Base-by-base conservation (phyloP, 176 grass and related monocot genomes). In the Eleusine indica region DNA sequence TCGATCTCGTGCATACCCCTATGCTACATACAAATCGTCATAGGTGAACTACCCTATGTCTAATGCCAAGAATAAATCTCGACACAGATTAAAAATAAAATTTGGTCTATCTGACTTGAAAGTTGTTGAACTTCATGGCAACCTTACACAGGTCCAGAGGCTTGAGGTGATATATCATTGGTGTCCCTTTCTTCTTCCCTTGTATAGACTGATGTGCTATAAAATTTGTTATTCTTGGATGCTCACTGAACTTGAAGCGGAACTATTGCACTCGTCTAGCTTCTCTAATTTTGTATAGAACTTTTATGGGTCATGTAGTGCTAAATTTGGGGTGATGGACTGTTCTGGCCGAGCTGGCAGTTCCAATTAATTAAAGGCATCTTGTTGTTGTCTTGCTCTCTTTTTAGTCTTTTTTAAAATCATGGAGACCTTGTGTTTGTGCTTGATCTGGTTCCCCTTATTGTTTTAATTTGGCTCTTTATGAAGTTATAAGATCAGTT, bases 81-180 rank as follows among this genome's bases (percentile, higher is more conserved):
- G 25, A 48, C 95, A 98, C 88, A 95, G 95, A 70, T 46, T 98
- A 76, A 98, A 95, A 91, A 98, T 98, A 93, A 83, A 95, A 82
- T 98, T 98, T 90, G 95, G 95, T 71, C 86, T 98, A 29, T 86
- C 89, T 70, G 92, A 92, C 64, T 66, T 93, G 87, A 98, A 98
- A 89, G 95, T 92, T 88, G 85, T 89, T 82, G 95, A 98, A 87
- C 95, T 98, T 82, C 95, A 98, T 77, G 95, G 95, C 66, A 98
- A 98, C 87, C 95, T 98, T 90, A 98, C 96, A 67, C 96, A 98
- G 80, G 85, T 92, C 15, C 96, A 98, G 62, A 91, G 96, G 39
- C 92, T 98, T 82, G 92, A 98, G 90, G 95, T 97, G 82, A 92
- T 85, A 89, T 74, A 73, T 80, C 62, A 64, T 84, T 54, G 69